Base-by-base conservation (phyloP, 106 monocot species). In the Dioscorea alata region DNA sequence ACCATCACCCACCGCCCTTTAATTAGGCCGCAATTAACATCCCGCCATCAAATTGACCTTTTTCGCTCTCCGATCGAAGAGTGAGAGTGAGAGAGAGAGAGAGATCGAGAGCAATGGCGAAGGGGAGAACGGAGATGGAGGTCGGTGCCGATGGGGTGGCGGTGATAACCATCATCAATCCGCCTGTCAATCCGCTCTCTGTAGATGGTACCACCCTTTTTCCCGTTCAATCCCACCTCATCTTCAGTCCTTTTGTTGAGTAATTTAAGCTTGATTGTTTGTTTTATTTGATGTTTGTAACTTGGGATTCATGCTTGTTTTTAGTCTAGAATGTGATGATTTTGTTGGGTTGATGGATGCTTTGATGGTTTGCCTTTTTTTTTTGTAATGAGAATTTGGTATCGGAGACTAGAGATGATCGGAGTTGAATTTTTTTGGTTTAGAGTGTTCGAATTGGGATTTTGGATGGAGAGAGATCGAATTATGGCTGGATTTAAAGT, bases 91-190 rank as follows among this genome's bases (percentile, higher is more conserved):
- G 63, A 63, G 61, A 28, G 61, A 61, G 61, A 61, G 61, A 61
- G 61, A 28, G 61, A 28, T 28, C 1, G 28, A 3, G 23, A 6
- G 14, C 23, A 12, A 63, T 63, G 63, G 34, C 33, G 63, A 35
- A 63, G 63, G 63, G 34, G 33, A 33, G 33, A 32, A 32, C 63
- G 33, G 63, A 63, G 63, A 63, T 59, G 63, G 63, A 63, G 32
- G 63, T 32, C 17, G 33, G 32, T 17, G 33, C 63, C 33, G 63
- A 35, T 63, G 63, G 35, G 4, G 63, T 63, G 16, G 63, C 34
- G 15, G 33, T 33, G 6, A 19, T 35, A 28, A 35, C 32, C 63
- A 35, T 32, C 63, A 22, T 33, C 18, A 35, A 35, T 33, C n/a
- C 63, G 13, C 34, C 32, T 13, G 63, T 32, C 63, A 35, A 63